These are phyloP conservation scores for Talaromyces nanjingensis DNA, from an alignment of 495 filamentous ascomycete species.

Conservation along the genomic window DNA sequence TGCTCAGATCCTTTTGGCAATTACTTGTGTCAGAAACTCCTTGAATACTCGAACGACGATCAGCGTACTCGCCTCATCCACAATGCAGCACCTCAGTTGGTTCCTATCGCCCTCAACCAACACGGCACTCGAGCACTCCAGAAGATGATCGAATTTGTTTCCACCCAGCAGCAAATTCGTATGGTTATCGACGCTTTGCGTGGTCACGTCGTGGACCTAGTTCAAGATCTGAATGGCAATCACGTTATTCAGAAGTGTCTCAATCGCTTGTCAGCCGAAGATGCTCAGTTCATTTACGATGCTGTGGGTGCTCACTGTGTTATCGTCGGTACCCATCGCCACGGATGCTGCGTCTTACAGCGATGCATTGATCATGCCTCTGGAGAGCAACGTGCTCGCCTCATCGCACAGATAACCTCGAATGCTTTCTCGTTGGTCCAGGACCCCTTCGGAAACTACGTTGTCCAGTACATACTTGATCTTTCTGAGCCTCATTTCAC, in stretches of 20 bases:
- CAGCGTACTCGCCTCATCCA: slow-evolving; percentile 89
- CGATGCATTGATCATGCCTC: slow-evolving; percentile 97
- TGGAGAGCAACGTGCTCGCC: slow-evolving; percentile 75
- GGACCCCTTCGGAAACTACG: slow-evolving; percentile 97
- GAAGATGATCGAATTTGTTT: slow-evolving; percentile 98
- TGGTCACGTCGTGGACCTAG: slow-evolving; percentile 77
- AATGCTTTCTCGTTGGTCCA: slow-evolving; percentile 80
- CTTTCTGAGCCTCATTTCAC: slow-evolving; percentile 77
- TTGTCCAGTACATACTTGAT: slow-evolving; percentile 97
- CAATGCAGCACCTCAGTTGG: slow-evolving; percentile 77
- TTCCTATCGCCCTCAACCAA: slow-evolving; percentile 88
- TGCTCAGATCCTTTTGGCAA: slow-evolving; percentile 86
- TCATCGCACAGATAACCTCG: slow-evolving; percentile 77
- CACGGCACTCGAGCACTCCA: slow-evolving; percentile 94
- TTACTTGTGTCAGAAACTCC: slow-evolving; percentile 93
- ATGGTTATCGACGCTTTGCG: slow-evolving; percentile 75
- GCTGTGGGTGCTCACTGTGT: slow-evolving; percentile 82
- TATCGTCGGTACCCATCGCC: slow-evolving; percentile 90
- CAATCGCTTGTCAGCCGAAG: slow-evolving; percentile 73
- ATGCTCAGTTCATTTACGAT: slow-evolving; percentile 94
- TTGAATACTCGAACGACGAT: slow-evolving; percentile 87
- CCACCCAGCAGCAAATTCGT: slow-evolving; percentile 67
- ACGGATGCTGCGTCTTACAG: slow-evolving; percentile 96
- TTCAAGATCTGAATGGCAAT: slow-evolving; percentile 96
- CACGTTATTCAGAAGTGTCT: slow-evolving; percentile 99